phyloP scores from a whole-genome alignment of 352 stramenopile genomes.

The Globisporangium megalacanthum region DNA sequence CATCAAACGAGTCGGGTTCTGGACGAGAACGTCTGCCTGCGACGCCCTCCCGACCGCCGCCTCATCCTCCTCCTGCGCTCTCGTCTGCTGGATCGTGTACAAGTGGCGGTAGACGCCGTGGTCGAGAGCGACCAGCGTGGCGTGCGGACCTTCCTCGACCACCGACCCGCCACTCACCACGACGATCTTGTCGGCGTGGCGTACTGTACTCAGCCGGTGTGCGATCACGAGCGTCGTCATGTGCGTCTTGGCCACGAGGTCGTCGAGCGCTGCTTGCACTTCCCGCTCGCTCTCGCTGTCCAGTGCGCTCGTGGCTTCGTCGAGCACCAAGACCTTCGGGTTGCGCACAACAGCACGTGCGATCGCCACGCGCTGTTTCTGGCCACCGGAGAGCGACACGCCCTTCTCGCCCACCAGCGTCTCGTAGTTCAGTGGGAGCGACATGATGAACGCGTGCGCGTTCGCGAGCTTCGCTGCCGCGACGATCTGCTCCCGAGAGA shows the following conservation, averaged over 20 bases:
- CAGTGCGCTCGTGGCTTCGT: conserved; percentile 3
- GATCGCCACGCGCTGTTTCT: conserved; percentile 34
- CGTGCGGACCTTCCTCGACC: conserved; percentile 44
- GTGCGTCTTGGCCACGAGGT: conserved; percentile 30
- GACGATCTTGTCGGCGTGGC: conserved; percentile 54
- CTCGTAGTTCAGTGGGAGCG: conserved; percentile 86
- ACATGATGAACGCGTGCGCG: conserved; percentile 59
- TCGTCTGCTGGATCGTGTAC: conserved; percentile 52
- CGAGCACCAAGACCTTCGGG: conserved; percentile 72
- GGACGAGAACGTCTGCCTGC: neutral
- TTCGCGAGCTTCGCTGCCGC: conserved; percentile 34
- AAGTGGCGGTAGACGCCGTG: conserved; percentile 74
- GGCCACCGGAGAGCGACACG: conserved; percentile 26
- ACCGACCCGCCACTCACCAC: conserved; percentile 34
- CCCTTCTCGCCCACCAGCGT: conserved; percentile 35
- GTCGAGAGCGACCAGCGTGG: conserved; percentile 44
- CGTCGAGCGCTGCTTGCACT: conserved; percentile 71
- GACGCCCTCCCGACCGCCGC: conserved; percentile 11
- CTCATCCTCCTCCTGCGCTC: conserved; percentile 10
- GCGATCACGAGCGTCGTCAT: conserved; percentile 92
- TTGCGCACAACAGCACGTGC: conserved; percentile 62
- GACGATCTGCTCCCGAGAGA: conserved; percentile 4
- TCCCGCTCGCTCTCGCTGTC: conserved; percentile 35
- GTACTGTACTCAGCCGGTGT: conserved; percentile 84
- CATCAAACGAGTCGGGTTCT: neutral